phyloP scores from a whole-genome alignment of 495 filamentous ascomycete species.

The Hyphodiscus hymeniophilus region DNA sequence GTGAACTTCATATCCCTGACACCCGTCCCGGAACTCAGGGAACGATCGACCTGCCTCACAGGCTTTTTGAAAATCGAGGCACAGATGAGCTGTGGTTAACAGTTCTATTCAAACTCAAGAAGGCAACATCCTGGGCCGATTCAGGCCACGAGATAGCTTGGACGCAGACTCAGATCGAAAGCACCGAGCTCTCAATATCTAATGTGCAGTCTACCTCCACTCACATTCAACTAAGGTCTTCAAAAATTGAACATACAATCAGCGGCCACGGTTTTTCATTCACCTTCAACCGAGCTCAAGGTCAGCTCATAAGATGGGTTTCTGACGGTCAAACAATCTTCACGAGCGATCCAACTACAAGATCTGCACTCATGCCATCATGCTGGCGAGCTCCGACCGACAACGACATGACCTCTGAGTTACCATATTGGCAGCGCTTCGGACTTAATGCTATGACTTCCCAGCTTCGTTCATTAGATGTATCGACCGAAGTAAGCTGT shows the following conservation, averaged over 20 bases:
- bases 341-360: neutral
- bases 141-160: constrained; percentile 29
- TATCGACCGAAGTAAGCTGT: constrained; percentile 32
- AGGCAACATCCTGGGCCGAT: constrained; percentile 25
- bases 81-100: constrained; percentile 26
- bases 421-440: constrained; percentile 30
- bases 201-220: neutral
- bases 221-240: neutral
- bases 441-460: constrained; percentile 26
- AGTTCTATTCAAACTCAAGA: constrained; percentile 25
- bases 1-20: neutral
- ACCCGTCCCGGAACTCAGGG: neutral
- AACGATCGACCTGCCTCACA: constrained; percentile 5
- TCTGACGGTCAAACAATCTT: constrained; percentile 18
- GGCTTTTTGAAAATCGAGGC: constrained; percentile 7
- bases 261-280: neutral
- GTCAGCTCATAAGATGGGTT: neutral
- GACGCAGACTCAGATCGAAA: constrained; percentile 20
- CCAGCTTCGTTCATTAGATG: constrained; percentile 25
- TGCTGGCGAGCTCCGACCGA: constrained; percentile 52
- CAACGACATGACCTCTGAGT: constrained; percentile 50
- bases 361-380: constrained; percentile 6
- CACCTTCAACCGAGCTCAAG: neutral
- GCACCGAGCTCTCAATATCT: neutral
- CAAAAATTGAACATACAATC: neutral